phyloP scores from a whole-genome alignment of 2,329 filamentous ascomycete genomes.

The Aspergillus ochraceus region DNA sequence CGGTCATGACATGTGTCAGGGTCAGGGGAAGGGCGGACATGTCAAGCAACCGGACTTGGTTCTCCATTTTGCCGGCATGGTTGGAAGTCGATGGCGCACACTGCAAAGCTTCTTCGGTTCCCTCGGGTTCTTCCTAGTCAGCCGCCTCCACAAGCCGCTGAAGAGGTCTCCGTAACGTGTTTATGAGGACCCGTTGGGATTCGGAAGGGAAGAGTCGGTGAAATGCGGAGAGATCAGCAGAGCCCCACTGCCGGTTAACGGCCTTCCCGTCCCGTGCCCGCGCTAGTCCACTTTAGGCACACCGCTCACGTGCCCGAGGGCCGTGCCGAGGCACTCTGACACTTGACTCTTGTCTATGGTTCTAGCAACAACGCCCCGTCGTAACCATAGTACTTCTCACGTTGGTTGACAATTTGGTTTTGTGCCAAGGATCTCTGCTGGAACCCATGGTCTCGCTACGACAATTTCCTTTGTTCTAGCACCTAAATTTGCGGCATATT shows the following conservation, averaged over 20 bases:
- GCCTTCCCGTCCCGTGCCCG: not conserved
- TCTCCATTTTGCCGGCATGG: slow-evolving; percentile 6
- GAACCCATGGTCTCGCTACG: too few species aligned
- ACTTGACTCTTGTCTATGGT: too few species aligned
- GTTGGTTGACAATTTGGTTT: too few species aligned
- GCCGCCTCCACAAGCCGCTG: not conserved
- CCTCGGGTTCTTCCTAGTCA: not conserved
- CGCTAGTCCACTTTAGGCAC: too few species aligned
- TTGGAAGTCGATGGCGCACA: not conserved
- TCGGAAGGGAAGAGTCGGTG: not conserved
- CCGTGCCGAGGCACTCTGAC: too few species aligned
- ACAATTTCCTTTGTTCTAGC: too few species aligned
- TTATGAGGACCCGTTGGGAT: too few species aligned
- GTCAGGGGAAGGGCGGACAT: not conserved
- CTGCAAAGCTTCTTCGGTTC: not conserved
- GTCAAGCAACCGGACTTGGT: slow-evolving; percentile 6
- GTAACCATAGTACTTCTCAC: too few species aligned
- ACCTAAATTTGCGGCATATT: too few species aligned
- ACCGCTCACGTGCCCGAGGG: not conserved
- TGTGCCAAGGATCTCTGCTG: too few species aligned
- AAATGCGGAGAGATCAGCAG: not conserved
- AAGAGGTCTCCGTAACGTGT: too few species aligned
- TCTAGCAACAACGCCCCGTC: too few species aligned
- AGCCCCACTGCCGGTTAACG: not conserved
- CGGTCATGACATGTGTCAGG: not conserved